Evolutionary conservation across 2,329 filamentous ascomycete genomes (phyloP).

Genomic region (Colletotrichum horii): DNA sequence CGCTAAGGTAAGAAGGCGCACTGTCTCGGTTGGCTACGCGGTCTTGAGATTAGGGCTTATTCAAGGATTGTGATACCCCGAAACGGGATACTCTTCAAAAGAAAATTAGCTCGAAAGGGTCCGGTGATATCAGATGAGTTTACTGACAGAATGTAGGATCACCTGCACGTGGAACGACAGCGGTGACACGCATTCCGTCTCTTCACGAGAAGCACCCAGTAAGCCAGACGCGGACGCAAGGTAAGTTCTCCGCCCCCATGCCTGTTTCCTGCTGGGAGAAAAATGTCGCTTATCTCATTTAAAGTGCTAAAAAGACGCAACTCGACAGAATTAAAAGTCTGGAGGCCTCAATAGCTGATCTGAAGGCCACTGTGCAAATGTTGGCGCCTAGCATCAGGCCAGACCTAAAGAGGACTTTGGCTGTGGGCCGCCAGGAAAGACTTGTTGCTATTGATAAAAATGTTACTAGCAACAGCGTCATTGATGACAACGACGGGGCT

Average conservation of each 20-base stretch:
- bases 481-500: not conserved
- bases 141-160: not conserved
- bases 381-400: not conserved
- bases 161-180: conserved; percentile 21
- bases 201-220: not conserved
- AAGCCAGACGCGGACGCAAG: conserved; percentile 10
- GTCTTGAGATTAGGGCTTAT: not conserved
- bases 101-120: too few relatives aligned
- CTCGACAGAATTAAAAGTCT: conserved; percentile 3
- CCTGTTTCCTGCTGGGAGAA: not conserved
- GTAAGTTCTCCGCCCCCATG: not conserved
- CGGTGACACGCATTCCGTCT: conserved; percentile 13
- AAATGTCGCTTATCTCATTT: not conserved
- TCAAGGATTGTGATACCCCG: not conserved
- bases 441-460: not conserved
- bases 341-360: conserved; percentile 9
- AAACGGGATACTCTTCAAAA: not conserved
- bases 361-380: conserved; percentile 13
- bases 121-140: not conserved
- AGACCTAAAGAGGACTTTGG: not conserved
- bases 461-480: not conserved
- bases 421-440: not conserved
- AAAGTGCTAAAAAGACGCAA: not conserved
- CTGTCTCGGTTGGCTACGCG: not conserved
- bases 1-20: conserved; percentile 7